phyloP scores from a whole-genome alignment of 345 rosid genomes.

The Tarenaya hassleriana region DNA sequence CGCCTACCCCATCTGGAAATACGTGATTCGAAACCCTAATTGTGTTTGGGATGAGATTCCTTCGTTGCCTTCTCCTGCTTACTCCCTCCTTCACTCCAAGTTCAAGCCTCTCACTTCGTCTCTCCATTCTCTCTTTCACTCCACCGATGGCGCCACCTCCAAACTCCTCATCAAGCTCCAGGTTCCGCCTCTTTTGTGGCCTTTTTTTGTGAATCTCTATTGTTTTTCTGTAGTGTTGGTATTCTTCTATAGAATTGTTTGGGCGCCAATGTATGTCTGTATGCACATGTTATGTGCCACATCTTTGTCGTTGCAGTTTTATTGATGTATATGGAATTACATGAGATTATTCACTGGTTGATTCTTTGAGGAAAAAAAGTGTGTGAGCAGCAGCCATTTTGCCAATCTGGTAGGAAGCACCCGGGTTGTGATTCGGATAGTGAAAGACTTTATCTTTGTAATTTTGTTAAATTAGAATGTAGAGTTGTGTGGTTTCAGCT shows the following conservation, averaged over 20 bases:
- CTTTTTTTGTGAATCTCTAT: not conserved
- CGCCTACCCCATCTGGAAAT: slow-evolving; percentile 76
- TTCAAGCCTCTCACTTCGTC: slow-evolving; percentile 75
- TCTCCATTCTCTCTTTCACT: slow-evolving; percentile 60
- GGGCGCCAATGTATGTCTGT: not conserved
- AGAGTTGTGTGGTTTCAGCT: not conserved
- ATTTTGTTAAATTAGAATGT: no score
- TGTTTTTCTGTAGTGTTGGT: no score
- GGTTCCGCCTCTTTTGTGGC: slow-evolving; percentile 31
- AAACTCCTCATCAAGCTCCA: slow-evolving; percentile 77
- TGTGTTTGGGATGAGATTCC: slow-evolving; percentile 74
- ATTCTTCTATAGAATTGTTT: not conserved
- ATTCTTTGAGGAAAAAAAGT: not conserved
- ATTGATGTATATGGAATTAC: not conserved
- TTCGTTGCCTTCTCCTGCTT: slow-evolving; percentile 61
- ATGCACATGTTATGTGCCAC: not conserved
- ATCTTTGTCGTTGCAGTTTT: no score
- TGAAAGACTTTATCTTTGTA: not conserved
- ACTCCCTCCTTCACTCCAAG: slow-evolving; percentile 59
- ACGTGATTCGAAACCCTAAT: slow-evolving; percentile 65
- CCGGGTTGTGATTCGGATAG: slow-evolving; percentile 1
- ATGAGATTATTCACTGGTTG: not conserved
- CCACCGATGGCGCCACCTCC: slow-evolving; percentile 75
- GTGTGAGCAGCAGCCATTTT: not conserved
- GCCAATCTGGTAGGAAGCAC: not conserved